Base-by-base conservation (phyloP, 352 stramenopile genomes). In the Thalassiosira pacifica region DNA sequence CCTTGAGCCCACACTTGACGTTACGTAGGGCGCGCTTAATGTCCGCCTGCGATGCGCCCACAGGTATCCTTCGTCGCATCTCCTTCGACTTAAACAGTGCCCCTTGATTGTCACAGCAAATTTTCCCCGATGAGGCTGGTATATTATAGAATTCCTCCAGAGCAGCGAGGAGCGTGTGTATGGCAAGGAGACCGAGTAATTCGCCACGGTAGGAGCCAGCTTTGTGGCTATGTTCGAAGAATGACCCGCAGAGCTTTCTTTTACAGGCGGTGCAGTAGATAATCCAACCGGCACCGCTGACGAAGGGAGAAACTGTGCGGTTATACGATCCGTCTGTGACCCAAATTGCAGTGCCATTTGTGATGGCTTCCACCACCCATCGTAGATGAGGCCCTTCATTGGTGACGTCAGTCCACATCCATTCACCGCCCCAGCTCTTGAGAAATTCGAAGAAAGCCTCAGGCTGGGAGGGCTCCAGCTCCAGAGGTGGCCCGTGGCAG, bases 261-360 rank as follows among this genome's bases (percentile, higher is more conserved):
- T 34, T 26, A 10, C 13, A 48, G 2, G 2, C 16, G 2, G 37
- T 40, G 45, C 71, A 72, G 31, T 63, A 72, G 16, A 64, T 11
- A 0, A 79, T 29, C 71, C 71, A 79, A 13, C 71, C 71, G 0
- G 71, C 71, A 13, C 71, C 71, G 37, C 55, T 63, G 42, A 72
- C 26, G 53, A 34, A 10, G 0, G 57, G 57, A 3, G 37, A 19
- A 1, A 72, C 8, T 11, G 60, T n/a, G 2, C 52, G 4, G 18
- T 64, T 70, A 37, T 72, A 79, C 1, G 71, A 72, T 31, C 71
- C 71, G 52, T 79, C 57, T 19, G 71, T 71, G 1, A 79, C 71
- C 71, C 27, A 64, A 1, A 71, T 61, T 0, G 22, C 59, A 11
- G 71, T 72, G 1, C 34, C 34, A 18, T 79, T 70, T 6, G 32